phyloP scores from a whole-genome alignment of 345 rosid species.

The Cardamine chenopodiifolia region DNA sequence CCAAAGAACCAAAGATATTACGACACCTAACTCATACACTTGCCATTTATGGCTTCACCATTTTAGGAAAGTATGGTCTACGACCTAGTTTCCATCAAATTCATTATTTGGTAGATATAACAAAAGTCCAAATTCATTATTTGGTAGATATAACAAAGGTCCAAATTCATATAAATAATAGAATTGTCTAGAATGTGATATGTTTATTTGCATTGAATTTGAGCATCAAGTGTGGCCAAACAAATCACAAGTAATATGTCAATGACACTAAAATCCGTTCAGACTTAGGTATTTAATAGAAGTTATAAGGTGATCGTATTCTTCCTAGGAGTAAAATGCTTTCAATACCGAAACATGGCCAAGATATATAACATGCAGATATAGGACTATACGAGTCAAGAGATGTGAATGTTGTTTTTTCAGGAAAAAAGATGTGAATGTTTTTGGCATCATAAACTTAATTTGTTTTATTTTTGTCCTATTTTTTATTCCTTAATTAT shows the following conservation, averaged over 20 bases:
- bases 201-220: neutral
- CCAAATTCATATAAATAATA: neutral
- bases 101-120: constrained; percentile 9
- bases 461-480: too few species aligned
- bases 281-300: neutral
- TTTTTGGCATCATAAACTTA: too few species aligned
- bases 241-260: neutral
- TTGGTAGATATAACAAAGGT: constrained; percentile 17
- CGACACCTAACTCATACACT: constrained; percentile 40
- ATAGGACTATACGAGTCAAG: neutral
- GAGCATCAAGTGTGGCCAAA: neutral
- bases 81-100: constrained; percentile 24
- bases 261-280: neutral
- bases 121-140: neutral
- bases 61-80: constrained; percentile 38
- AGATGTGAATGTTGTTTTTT: too few species aligned
- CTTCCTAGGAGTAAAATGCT: neutral
- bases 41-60: constrained; percentile 34
- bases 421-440: too few species aligned
- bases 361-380: neutral
- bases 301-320: neutral
- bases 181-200: neutral
- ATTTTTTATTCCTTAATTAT: neutral
- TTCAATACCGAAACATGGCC: neutral
- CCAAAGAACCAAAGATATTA: constrained; percentile 38